Base-by-base conservation (phyloP, 2,329 filamentous ascomycete genomes). In the Aureobasidium vineae region DNA sequence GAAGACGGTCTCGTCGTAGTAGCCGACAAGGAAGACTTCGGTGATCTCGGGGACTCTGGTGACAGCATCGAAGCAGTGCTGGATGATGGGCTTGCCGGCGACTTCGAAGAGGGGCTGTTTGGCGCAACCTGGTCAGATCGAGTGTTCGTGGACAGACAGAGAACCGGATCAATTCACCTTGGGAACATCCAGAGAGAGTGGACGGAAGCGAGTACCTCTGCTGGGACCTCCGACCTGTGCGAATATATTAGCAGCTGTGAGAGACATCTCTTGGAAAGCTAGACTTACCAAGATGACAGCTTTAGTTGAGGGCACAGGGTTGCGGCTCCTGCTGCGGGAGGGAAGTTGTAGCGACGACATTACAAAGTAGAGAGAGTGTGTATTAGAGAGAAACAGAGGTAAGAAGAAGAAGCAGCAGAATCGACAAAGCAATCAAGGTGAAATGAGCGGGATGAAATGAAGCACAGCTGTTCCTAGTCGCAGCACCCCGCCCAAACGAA, bases 1-100 rank as follows among this genome's bases (percentile, higher is more conserved):
- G 86, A 98, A 97, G 74, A 98, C 91, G 52, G 87, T 86, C 82
- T 98, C 95, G 77, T 99, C 95, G 79, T 98, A 99, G 86, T 99
- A 99, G 76, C 95, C 95, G 76, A 99, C 96, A 75, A 99, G 89
- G 83, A 95, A 93, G 73, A 99, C 94, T 80, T 99, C 95, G 76
- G 92, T 91, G 79, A 99, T 91, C 75, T 91, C 90, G 74, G 91
- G 90, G 68, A 98, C 91, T 78, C 93, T 96, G 71, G 91, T 88
- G 75, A 98, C 86, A 74, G 95, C 92, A 75, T 90, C 90, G 77
- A 99, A 86, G 84, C 93, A 97, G 84, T 99, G 95, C 85, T 93
- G 94, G 83, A 98, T 92, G 82, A 99, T 98, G 73, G 94, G 92
- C 80, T 99, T 95, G 73, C 95, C 95, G 72, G 95, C 95, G 75